phyloP scores from a whole-genome alignment of 78 protist species.

The Planoprotostelium fungivorum region DNA sequence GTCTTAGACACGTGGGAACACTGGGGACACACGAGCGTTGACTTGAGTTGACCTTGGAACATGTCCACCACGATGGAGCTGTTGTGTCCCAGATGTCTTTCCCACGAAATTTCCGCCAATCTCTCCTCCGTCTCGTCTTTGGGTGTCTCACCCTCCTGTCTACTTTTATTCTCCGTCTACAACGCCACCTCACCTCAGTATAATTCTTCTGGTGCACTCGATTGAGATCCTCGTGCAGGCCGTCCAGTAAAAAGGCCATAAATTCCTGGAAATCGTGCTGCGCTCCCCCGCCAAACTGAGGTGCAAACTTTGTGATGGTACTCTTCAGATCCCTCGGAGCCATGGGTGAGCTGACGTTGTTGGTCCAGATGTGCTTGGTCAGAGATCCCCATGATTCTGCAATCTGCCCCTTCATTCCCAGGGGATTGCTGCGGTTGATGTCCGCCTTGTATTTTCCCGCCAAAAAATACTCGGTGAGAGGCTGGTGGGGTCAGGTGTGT shows the following conservation, averaged over 20 bases:
- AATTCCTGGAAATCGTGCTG: constrained; percentile 91
- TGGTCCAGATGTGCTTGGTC: constrained; percentile 78
- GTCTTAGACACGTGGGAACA: constrained; percentile 43
- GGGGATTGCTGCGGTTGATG: constrained; percentile 64
- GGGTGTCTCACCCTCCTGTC: background rate
- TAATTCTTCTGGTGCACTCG: constrained; percentile 44
- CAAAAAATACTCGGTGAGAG: constrained; percentile 59
- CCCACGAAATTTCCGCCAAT: constrained; percentile 54
- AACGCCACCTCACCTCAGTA: constrained; percentile 23
- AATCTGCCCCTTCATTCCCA: constrained; percentile 82
- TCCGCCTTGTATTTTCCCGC: constrained; percentile 37
- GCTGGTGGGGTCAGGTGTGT: constrained; percentile 12
- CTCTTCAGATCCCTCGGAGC: constrained; percentile 69
- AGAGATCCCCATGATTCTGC: constrained; percentile 68
- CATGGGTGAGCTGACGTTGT: constrained; percentile 22
- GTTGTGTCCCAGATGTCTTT: constrained; percentile 46
- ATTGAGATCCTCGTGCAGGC: constrained; percentile 89
- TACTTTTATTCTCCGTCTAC: background rate
- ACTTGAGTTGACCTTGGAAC: constrained; percentile 62
- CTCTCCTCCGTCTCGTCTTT: background rate
- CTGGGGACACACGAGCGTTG: constrained; percentile 53
- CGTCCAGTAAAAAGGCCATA: constrained; percentile 73
- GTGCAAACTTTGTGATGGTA: constrained; percentile 67
- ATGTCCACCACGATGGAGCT: constrained; percentile 69
- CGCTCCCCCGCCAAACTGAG: constrained; percentile 71